phyloP scores from a whole-genome alignment of 306 rosid species.

The Benincasa hispida region DNA sequence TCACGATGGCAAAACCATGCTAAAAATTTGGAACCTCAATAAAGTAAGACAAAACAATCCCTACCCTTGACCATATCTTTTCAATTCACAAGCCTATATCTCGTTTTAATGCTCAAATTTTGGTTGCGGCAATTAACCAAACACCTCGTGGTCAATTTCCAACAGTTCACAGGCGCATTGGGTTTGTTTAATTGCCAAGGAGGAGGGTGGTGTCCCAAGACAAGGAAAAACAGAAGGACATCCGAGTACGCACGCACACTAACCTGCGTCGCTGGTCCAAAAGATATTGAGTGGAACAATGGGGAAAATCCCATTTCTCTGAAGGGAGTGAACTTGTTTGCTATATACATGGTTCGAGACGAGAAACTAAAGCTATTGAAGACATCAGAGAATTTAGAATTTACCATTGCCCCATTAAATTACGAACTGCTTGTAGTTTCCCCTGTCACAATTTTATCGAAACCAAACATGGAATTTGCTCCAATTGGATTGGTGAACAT shows the following conservation, averaged over 20 bases:
- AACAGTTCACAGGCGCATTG: constrained; percentile 51
- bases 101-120: neutral
- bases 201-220: constrained; percentile 63
- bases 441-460: constrained; percentile 21
- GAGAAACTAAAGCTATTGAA: constrained; percentile 41
- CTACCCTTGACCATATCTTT: neutral
- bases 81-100: neutral
- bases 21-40: constrained; percentile 78
- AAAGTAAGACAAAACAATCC: constrained; percentile 28
- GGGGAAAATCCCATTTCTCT: constrained; percentile 29
- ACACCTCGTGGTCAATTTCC: neutral
- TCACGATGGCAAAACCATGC: constrained; percentile 69
- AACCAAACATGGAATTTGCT: constrained; percentile 32
- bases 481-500: constrained; percentile 60
- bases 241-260: constrained; percentile 27
- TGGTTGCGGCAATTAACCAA: neutral
- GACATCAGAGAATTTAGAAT: constrained; percentile 23
- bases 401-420: constrained; percentile 43
- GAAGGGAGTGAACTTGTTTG: constrained; percentile 29
- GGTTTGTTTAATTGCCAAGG: constrained; percentile 76
- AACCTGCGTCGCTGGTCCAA: constrained; percentile 35
- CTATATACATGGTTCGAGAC: constrained; percentile 34
- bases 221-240: constrained; percentile 39
- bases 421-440: constrained; percentile 47
- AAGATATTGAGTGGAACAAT: constrained; percentile 48